A percentile compares a stretch with the other conserved stretches of the same genome.
These are phyloP conservation scores for Arthroderma sp. DNA, from an alignment of 2,329 filamentous ascomycete species.

Conservation along the genomic window DNA sequence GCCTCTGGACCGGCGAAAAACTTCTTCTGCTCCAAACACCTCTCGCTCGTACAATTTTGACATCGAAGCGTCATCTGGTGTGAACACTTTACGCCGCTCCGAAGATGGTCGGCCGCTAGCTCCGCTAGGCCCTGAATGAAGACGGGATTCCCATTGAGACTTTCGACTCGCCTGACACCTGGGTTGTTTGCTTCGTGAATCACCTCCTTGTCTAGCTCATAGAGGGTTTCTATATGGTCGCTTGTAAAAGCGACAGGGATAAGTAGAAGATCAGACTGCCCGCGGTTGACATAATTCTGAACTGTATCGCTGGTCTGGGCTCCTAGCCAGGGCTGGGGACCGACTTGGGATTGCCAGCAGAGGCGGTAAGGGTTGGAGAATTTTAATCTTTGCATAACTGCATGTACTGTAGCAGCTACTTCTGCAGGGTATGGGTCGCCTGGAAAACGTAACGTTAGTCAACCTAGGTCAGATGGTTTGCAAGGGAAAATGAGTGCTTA, in stretches of 20 bases:
- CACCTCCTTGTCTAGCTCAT: constrained; percentile 85
- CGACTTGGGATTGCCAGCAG: constrained; percentile 97
- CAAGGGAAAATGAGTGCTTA: constrained; percentile 25
- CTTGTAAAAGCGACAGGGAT: constrained; percentile 96
- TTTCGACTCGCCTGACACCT: constrained; percentile 82
- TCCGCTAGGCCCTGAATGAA: constrained; percentile 87
- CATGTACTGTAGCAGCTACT: constrained; percentile 88
- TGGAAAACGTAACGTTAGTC: constrained; percentile 21
- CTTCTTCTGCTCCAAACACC: constrained; percentile 61
- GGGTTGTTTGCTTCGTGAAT: constrained; percentile 68
- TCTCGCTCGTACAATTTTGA: constrained; percentile 82
- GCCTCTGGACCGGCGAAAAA: constrained; percentile 45
- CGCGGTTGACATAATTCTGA: constrained; percentile 76
- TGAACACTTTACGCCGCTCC: constrained; percentile 58
- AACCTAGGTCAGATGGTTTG: neutral
- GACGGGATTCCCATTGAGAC: constrained; percentile 75
- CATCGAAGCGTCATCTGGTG: constrained; percentile 82
- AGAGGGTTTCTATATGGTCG: constrained; percentile 97
- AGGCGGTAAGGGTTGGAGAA: constrained; percentile 86
- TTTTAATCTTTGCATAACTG: constrained; percentile 83
- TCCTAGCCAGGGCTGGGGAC: constrained; percentile 87
- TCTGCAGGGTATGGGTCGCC: constrained; percentile 92
- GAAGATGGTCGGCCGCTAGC: constrained; percentile 68
- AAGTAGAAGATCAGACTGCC: constrained; percentile 78
- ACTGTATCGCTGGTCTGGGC: constrained; percentile 86